Conservation (phyloP, 352 stramenopile genomes). For the Globisporangium solare region DNA sequence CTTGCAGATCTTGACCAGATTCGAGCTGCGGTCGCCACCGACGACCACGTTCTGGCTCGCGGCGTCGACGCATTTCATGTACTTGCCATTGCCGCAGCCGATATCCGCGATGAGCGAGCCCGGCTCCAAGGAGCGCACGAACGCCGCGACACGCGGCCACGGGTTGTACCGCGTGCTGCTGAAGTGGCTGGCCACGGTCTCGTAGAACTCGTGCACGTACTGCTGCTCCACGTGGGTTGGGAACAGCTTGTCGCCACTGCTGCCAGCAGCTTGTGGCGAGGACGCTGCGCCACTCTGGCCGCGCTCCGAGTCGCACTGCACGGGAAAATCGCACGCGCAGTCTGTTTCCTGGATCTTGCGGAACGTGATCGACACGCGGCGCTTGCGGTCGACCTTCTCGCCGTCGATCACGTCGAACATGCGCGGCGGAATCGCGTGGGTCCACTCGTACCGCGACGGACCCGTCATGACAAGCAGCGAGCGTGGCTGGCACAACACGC, state of each 20-base stretch:
- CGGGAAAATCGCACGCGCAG: constrained; percentile 64
- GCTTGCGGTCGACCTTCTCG: constrained; percentile 47
- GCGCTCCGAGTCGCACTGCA: constrained; percentile 51
- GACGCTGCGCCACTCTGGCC: not conserved
- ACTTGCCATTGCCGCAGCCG: constrained; percentile 86
- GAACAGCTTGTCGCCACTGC: constrained; percentile 17
- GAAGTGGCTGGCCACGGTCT: constrained; percentile 79
- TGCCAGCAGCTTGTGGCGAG: not conserved
- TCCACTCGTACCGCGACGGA: constrained; percentile 83
- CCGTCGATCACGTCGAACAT: constrained; percentile 85
- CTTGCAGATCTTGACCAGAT: constrained; percentile 62
- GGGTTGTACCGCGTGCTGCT: constrained; percentile 85
- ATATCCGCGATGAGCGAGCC: constrained; percentile 77
- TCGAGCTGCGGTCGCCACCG: constrained; percentile 62
- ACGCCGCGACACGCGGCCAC: constrained; percentile 68
- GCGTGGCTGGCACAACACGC: constrained; percentile 58
- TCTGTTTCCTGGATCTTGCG: constrained; percentile 70
- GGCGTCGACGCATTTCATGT: constrained; percentile 77
- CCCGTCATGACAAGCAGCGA: constrained; percentile 84
- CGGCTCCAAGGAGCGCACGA: constrained; percentile 49
- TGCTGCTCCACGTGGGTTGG: constrained; percentile 73
- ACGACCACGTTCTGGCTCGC: constrained; percentile 34
- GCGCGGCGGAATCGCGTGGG: constrained; percentile 80
- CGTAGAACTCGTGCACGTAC: constrained; percentile 85
- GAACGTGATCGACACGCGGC: constrained; percentile 86